phyloP scores from a whole-genome alignment of 441 rosid species.

The Arabidopsis hybrid region DNA sequence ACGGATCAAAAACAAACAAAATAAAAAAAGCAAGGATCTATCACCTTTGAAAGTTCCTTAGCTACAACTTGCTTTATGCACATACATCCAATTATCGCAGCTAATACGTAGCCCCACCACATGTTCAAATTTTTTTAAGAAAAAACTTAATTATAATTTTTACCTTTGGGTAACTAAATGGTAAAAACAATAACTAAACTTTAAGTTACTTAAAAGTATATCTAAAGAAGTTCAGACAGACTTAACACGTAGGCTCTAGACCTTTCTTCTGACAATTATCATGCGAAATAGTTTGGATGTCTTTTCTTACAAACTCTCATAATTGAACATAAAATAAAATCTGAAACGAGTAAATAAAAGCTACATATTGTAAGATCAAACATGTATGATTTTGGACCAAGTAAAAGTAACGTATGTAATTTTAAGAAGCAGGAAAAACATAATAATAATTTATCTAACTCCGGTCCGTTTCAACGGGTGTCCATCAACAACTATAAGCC shows the following conservation, averaged over 20 bases:
- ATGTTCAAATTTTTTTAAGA: neutral
- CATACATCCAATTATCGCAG: conserved; percentile 35
- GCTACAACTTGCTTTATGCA: conserved; percentile 35
- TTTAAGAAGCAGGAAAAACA: neutral
- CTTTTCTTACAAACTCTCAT: neutral
- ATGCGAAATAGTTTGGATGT: neutral
- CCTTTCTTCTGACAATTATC: neutral
- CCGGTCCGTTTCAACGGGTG: conserved; percentile 12
- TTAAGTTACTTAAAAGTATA: neutral
- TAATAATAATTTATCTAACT: neutral
- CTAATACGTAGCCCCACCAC: conserved; percentile 32
- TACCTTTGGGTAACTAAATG: conserved; percentile 9
- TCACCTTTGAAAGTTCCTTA: conserved; percentile 33
- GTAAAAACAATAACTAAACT: neutral
- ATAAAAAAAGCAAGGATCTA: conserved; percentile 6
- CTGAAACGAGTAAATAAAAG: neutral
- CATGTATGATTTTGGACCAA: neutral
- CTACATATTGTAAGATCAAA: neutral
- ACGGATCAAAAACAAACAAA: conserved; percentile 34
- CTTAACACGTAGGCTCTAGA: neutral
- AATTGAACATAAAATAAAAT: neutral
- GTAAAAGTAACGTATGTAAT: neutral
- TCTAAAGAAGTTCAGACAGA: neutral
- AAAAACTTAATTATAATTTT: neutral
- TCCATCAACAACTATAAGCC: conserved; percentile 27